Base-by-base conservation (phyloP, 768 basidiomycete species). In the Tricholoma flavovirens region DNA sequence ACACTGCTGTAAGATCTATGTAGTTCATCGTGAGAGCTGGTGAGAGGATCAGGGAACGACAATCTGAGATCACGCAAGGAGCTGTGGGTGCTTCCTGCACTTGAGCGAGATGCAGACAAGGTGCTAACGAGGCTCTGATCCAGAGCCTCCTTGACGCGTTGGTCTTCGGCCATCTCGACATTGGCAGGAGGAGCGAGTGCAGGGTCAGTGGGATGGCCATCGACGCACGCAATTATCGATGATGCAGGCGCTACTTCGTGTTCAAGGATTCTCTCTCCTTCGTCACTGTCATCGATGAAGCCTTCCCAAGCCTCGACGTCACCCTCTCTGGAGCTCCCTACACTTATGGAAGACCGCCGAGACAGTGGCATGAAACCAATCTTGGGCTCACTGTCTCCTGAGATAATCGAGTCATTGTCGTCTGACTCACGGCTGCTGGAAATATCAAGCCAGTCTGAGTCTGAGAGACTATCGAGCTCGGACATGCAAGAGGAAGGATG, bases 61-160 rank as follows among this genome's bases (percentile, higher is more conserved):
- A 91, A 70, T 62, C 86, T 82, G 59, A 91, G 79, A 72, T 90
- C 87, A 69, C 84, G 85, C 50, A 83, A 71, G n/a, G 84, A 82
- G 54, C 65, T 78, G 56, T 85, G 85, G 54, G 78, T 69, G 56
- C 83, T 80, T 50, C 81, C 76, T 19, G 74, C 69, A 55, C 82
- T 83, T 15, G 87, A 81, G 61, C 87, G 84, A 55, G 88, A 90
- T 49, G 83, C 78, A 71, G 81, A 86, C 59, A 91, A 77, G 14
- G 88, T 91, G 70, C 88, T 86, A 65, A 88, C 78, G 73, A 90
- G 81, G 72, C 88, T 91, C 72, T 91, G 88, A 69, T 91, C 87
- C 56, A 91, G 79, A 19, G 82, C 88, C 62, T 83, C 86, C 62
- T 81, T 85, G 62, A 90, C 83, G 42, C 80, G 77, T 61, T 83